These are phyloP conservation scores for Jamesozyma hellenica DNA, from an alignment of 805 yeast genomes.

Conservation along the genomic window DNA sequence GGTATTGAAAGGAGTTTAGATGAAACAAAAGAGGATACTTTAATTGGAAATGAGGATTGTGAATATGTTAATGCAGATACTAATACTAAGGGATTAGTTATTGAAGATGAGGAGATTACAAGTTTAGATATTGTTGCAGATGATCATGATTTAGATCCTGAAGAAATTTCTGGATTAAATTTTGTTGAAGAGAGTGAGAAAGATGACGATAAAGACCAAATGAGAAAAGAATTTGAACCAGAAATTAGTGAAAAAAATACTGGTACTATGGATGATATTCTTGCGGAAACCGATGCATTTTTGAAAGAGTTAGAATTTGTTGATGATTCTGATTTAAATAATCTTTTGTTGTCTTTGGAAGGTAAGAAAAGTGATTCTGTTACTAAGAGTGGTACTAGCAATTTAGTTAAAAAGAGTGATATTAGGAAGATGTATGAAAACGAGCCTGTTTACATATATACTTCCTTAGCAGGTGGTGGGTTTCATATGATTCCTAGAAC, in stretches of 20 bases:
- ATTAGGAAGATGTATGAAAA: slow-evolving; percentile 26
- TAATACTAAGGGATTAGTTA: not conserved
- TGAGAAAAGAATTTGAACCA: too few species aligned
- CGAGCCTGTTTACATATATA: slow-evolving; percentile 65
- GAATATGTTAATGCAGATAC: too few species aligned
- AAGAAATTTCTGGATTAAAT: not conserved
- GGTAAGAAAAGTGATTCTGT: not conserved
- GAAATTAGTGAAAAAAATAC: not conserved
- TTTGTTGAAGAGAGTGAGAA: too few species aligned
- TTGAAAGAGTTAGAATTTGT: slow-evolving; percentile 20
- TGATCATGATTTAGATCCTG: not conserved
- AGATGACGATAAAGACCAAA: too few species aligned
- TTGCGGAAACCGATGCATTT: slow-evolving; percentile 27
- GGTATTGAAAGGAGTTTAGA: too few species aligned
- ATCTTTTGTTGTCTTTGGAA: slow-evolving; percentile 12
- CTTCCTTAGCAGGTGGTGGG: slow-evolving; percentile 81
- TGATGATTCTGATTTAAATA: slow-evolving; percentile 16
- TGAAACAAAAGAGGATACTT: too few species aligned
- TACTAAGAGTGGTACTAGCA: not conserved
- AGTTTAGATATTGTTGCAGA: not conserved
- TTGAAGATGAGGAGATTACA: not conserved
- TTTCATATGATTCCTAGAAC: slow-evolving; percentile 71
- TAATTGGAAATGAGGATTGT: too few species aligned
- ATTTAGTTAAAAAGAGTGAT: slow-evolving; percentile 10
- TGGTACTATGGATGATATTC: slow-evolving; percentile 8